Percentiles rank a stretch among this genome's conserved stretches.
These are phyloP conservation scores for Yamadazyma taylorii DNA, from an alignment of 1,139 yeast genomes.

Conservation along the genomic window DNA sequence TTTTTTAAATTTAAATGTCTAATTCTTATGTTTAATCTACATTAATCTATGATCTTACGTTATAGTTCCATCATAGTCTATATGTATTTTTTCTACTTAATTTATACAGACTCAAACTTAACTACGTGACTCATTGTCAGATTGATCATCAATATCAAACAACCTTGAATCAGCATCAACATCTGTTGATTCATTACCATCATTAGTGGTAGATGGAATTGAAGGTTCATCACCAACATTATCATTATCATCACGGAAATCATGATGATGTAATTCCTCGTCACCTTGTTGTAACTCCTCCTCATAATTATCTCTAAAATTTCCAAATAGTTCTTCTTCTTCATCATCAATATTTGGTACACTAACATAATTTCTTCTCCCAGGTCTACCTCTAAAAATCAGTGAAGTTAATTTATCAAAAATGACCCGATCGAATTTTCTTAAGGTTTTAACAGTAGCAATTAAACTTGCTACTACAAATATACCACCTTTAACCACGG, in stretches of 20 bases:
- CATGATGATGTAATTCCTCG: slow-evolving; percentile 17
- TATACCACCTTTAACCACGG: slow-evolving; percentile 61
- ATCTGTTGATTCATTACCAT: slow-evolving; percentile 14
- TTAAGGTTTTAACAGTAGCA: slow-evolving; percentile 40
- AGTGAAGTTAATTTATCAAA: slow-evolving; percentile 36
- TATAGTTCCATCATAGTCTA: background rate
- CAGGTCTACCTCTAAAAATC: slow-evolving; percentile 41
- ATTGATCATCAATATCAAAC: slow-evolving; percentile 40
- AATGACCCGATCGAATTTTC: slow-evolving; percentile 34
- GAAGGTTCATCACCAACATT: slow-evolving; percentile 9
- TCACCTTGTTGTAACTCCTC: slow-evolving; percentile 45
- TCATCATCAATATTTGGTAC: slow-evolving; percentile 48
- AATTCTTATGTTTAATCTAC: no score
- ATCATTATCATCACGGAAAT: slow-evolving; percentile 16
- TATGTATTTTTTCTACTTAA: background rate
- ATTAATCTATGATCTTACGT: no score
- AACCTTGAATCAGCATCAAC: slow-evolving; percentile 32
- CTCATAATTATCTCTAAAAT: slow-evolving; percentile 47
- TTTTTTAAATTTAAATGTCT: slow-evolving; percentile 11
- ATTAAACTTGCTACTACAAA: slow-evolving; percentile 47
- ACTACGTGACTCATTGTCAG: slow-evolving; percentile 25
- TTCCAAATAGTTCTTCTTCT: slow-evolving; percentile 52
- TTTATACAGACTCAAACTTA: background rate
- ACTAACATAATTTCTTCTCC: slow-evolving; percentile 43
- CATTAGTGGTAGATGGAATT: slow-evolving; percentile 5